Base-by-base conservation (phyloP, 2,329 filamentous ascomycete genomes). In the Fusarium sp. region DNA sequence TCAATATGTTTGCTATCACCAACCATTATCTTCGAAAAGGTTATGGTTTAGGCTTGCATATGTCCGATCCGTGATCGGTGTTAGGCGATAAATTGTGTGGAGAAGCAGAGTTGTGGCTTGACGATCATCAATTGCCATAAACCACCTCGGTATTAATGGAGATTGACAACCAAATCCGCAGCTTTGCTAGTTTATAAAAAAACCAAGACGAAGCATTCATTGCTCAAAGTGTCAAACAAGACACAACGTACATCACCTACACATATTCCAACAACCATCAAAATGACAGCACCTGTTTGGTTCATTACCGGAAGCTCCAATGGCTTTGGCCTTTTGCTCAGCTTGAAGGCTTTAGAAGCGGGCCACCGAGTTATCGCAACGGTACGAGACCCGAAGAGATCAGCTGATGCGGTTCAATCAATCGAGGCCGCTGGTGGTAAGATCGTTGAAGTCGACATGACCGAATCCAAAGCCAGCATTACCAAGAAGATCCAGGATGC, bases 391-490 rank as follows among this genome's bases (percentile, higher is more conserved):
- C 27, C 54, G 1, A 31, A 43, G 2, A 66, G 59, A 50, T 70
- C 73, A 3, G 57, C 69, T 7, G 39, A 62, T 12, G 73, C 73
- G 3, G 62, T 73, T 30, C 28, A 54, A 6, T 60, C 56, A 7
- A 73, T 75, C 13, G 60, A 73, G 41, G 48, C 65, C 9, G 74
- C 71, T 6, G 77, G 75, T 9, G 76, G 75, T 7, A 62, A 68
- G 13, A 61, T 79, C 23, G 47, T 79, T 23, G 71, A 76, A 27
- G 51, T 80, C n/a, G 77, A 79, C 41, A 66, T 73, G 57, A 72
- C 74, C 1, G 74, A 75, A 47, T 63, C 70, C 7, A 70, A 74
- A 34, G 66, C 65, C 9, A 72, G 52, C 47, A 78, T 76, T 53
- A 62, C 57, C 16, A 47, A 62, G 41, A 75, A 73, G 36, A 52